Evolutionary conservation across 345 rosid genomes (phyloP), one percentile per base, ranked within the genome.

Genomic region (Dipteronia dyeriana): DNA sequence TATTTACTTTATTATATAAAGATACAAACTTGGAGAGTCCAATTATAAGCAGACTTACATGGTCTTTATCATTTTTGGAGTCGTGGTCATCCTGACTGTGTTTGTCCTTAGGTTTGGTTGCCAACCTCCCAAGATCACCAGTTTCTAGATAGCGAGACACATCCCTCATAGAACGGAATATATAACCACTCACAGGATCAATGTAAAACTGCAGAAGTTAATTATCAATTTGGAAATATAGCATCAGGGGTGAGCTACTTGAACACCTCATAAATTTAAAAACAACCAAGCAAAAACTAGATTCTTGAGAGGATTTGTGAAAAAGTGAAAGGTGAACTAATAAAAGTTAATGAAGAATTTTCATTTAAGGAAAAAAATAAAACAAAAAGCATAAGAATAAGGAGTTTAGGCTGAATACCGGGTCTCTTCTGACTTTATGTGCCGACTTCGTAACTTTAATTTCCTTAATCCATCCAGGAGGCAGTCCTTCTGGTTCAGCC

Each of bases 401-500:
- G 66, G 74, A 62, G 71, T 83, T 56, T 51, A 61, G 66, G 76
- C 79, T 75, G 39, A 83, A 63, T 89, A 92, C 98, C 87, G 92
- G 76, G 74, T 92, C 97, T 86, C 83, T 90, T 86, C 97, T 83
- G 63, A 69, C 75, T 86, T 71, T 87, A 71, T 83, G 68, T 31
- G 81, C 89, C 73, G 66, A 86, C 91, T 84, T 92, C 41, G 86
- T 84, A 57, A 91, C 79, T 76, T 76, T 89, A 66, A 90, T 70
- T 84, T 95, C 93, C 88, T 91, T 91, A 82, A 80, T 91, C 98
- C 98, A 95, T 84, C 97, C 97, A 67, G 86, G 69, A 59, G 95
- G 97, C 73, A 93, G 87, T 47, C 97, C 98, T 79, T 95, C 87
- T 45, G 95, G 88, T 29, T 78, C 86, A 78, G 49, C 84, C 87